Evolutionary conservation across 208 protist species (phyloP).

Genomic region (Crithidia brevicula): DNA sequence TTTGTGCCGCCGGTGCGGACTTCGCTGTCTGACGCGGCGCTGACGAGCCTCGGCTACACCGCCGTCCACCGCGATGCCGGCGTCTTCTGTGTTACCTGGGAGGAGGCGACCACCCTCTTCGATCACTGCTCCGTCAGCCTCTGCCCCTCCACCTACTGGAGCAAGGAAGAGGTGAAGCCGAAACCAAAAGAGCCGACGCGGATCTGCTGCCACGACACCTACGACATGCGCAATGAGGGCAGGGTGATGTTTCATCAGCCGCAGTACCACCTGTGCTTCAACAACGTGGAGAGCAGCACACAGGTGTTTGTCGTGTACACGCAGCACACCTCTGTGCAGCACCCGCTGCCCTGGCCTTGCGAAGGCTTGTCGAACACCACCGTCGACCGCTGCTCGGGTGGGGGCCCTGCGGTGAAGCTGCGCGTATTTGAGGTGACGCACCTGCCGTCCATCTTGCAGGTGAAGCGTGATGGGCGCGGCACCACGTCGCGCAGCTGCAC

Average conservation of each 20-base stretch:
- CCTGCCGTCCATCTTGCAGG: conserved; percentile 67
- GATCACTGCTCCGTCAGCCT: conserved; percentile 66
- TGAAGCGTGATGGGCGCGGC: not conserved
- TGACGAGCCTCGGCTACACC: conserved; percentile 48
- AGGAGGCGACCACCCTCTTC: conserved; percentile 68
- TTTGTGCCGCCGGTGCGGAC: conserved; percentile 27
- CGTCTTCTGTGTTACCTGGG: conserved; percentile 85
- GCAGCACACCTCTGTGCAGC: conserved; percentile 56
- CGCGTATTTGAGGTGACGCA: conserved; percentile 69
- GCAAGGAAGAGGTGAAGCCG: conserved; percentile 25
- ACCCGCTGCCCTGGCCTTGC: conserved; percentile 49
- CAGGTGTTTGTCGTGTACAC: conserved; percentile 78
- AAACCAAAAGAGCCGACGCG: conserved; percentile 45
- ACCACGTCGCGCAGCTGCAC: conserved; percentile 43
- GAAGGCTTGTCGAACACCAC: conserved; percentile 20
- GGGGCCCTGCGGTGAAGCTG: conserved; percentile 41
- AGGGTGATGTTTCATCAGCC: conserved; percentile 48
- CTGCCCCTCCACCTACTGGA: conserved; percentile 77
- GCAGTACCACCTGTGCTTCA: conserved; percentile 77
- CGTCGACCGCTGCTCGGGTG: conserved; percentile 8
- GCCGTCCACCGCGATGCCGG: conserved; percentile 47
- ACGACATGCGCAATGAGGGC: conserved; percentile 24
- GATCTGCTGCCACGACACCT: conserved; percentile 60
- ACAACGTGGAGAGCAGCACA: conserved; percentile 35
- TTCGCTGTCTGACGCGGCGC: conserved; percentile 17